Percentiles rank a stretch among this genome's conserved stretches.
These are phyloP conservation scores for Ogataea pignaliae DNA, from an alignment of 805 yeast genomes.

Conservation along the genomic window DNA sequence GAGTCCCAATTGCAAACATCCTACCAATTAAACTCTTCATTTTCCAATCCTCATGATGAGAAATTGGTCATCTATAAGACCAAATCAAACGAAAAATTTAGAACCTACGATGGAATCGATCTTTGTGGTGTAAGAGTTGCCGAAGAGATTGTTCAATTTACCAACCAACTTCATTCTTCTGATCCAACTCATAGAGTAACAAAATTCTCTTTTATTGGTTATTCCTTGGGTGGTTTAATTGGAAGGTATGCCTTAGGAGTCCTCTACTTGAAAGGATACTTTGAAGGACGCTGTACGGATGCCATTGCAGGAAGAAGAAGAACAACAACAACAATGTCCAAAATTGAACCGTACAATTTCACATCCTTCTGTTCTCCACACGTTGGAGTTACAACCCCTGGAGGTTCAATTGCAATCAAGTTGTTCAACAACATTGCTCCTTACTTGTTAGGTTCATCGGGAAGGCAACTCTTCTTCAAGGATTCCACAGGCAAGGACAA, in stretches of 20 bases:
- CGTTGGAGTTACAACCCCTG: constrained; percentile 62
- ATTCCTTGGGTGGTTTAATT: constrained; percentile 85
- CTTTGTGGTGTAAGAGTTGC: constrained; percentile 76
- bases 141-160: constrained; percentile 51
- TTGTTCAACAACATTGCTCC: constrained; percentile 65
- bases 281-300: constrained; percentile 33
- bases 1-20: constrained; percentile 39
- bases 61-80: constrained; percentile 44
- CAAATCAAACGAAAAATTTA: constrained; percentile 61
- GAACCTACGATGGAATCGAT: constrained; percentile 84
- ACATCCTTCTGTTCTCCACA: constrained; percentile 69
- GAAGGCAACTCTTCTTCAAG: constrained; percentile 65
- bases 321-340: too few relatives aligned
- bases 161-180: constrained; percentile 18
- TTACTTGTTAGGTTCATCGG: constrained; percentile 61
- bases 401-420: constrained; percentile 43
- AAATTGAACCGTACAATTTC: constrained; percentile 53
- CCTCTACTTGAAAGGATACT: constrained; percentile 47
- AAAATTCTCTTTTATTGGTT: constrained; percentile 78
- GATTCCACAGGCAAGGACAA: constrained; percentile 30
- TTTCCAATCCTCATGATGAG: constrained; percentile 16
- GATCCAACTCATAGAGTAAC: constrained; percentile 36
- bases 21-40: constrained; percentile 21
- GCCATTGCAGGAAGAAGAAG: too few relatives aligned
- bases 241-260: constrained; percentile 80